Percentiles rank a stretch among this genome's conserved stretches.
phyloP scores from a whole-genome alignment of 1,284 basidiomycete genomes.

The Phylloboletellus chloephorus region DNA sequence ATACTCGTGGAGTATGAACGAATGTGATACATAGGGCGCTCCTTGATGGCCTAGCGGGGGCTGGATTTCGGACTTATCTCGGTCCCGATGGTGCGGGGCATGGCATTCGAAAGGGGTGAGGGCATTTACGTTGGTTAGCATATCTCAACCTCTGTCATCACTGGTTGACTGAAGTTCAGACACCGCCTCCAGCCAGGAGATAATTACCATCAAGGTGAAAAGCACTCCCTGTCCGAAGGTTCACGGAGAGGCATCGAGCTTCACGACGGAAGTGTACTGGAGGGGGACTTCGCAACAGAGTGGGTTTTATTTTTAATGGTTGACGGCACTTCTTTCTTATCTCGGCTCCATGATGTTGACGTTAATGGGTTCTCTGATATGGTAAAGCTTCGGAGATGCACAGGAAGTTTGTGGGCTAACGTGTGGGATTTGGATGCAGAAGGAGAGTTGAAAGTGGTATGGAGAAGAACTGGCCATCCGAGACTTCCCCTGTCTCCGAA shows the following conservation, averaged over 20 bases:
- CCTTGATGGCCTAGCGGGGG: constrained; percentile 35
- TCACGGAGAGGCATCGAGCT: constrained; percentile 35
- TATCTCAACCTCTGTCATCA: neutral
- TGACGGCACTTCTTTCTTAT: neutral
- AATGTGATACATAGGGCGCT: constrained; percentile 26
- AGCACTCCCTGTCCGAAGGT: constrained; percentile 30
- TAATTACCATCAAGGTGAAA: constrained; percentile 41
- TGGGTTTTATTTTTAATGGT: constrained; percentile 16
- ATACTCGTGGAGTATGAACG: neutral
- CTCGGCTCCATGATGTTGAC: neutral
- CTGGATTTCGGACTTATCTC: constrained; percentile 40
- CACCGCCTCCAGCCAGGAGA: constrained; percentile 34
- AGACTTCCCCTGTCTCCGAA: constrained; percentile 10
- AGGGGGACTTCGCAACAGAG: constrained; percentile 44
- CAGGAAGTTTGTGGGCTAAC: constrained; percentile 33
- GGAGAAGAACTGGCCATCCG: constrained; percentile 30
- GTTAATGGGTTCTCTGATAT: neutral
- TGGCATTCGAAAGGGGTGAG: constrained; percentile 35
- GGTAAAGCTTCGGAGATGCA: constrained; percentile 23
- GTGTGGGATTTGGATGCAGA: constrained; percentile 45
- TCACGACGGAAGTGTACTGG: constrained; percentile 35
- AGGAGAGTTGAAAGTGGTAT: constrained; percentile 39
- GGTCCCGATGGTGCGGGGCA: constrained; percentile 39
- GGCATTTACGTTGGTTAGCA: constrained; percentile 38
- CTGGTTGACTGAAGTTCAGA: constrained; percentile 21